A percentile compares a stretch with the other conserved stretches of the same genome.
These are phyloP conservation scores for peach (Prunus persica) DNA, from an alignment of 306 rosid species.

Conservation along the genomic window Prunus_persica_NCBIv2 NC_034009.1:38200001-38200500, in stretches of 20 bases:
- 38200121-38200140: constrained; percentile 55
- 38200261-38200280: too few species aligned
- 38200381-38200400: neutral
- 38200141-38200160: constrained; percentile 36
- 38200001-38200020: constrained; percentile 69
- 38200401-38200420: constrained; percentile 6
- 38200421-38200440: constrained; percentile 54
- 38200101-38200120: constrained; percentile 64
- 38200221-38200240: neutral
- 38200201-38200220: neutral
- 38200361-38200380: neutral
- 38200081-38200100: constrained; percentile 92
- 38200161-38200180: constrained; percentile 17
- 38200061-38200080: constrained; percentile 98
- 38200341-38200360: neutral
- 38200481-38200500: constrained; percentile 51
- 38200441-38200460: constrained; percentile 55
- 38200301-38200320: neutral
- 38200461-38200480: constrained; percentile 44
- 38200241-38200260: too few species aligned
- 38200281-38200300: neutral
- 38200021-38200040: constrained; percentile 92
- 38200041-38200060: constrained; percentile 94
- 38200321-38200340: neutral
- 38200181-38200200: constrained; percentile 8